These are phyloP conservation scores for Adiantum capillusveneris DNA, from an alignment of 75 land plant species.

Conservation along the genomic window DNA sequence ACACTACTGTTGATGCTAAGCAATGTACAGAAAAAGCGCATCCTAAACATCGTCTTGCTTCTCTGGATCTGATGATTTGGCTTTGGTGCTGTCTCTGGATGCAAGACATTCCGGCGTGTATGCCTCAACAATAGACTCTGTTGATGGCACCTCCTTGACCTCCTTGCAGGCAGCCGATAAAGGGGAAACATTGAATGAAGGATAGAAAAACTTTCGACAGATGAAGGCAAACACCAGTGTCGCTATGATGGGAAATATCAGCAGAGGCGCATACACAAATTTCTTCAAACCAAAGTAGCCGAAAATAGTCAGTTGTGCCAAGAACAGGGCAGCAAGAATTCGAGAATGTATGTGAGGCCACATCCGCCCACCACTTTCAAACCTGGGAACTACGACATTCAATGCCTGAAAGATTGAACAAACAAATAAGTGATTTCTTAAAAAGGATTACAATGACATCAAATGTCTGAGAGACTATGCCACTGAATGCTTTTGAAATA, in stretches of 20 bases:
- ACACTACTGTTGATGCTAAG: too few relatives aligned
- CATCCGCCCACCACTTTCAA: conserved; percentile 82
- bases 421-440: too few relatives aligned
- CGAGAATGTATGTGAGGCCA: conserved; percentile 87
- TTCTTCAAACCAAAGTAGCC: conserved; percentile 68
- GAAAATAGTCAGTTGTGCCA: conserved; percentile 80
- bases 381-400: conserved; percentile 73
- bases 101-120: conserved; percentile 58
- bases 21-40: too few relatives aligned
- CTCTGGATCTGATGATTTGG: too few relatives aligned
- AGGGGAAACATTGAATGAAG: conserved; percentile 37
- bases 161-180: conserved; percentile 50
- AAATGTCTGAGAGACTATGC: too few relatives aligned
- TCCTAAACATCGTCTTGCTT: too few relatives aligned
- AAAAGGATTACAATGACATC: too few relatives aligned
- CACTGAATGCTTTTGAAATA: too few relatives aligned
- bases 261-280: conserved; percentile 37
- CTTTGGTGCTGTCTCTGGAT: not conserved
- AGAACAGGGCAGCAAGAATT: conserved; percentile 51
- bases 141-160: conserved; percentile 40
- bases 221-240: conserved; percentile 49
- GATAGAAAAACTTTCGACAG: conserved; percentile 51
- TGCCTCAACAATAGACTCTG: conserved; percentile 38
- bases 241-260: conserved; percentile 46
- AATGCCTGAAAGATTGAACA: conserved; percentile 46